Base-by-base conservation (phyloP, 129 eudicot species). In the Chrysanthemum seticuspe region DNA sequence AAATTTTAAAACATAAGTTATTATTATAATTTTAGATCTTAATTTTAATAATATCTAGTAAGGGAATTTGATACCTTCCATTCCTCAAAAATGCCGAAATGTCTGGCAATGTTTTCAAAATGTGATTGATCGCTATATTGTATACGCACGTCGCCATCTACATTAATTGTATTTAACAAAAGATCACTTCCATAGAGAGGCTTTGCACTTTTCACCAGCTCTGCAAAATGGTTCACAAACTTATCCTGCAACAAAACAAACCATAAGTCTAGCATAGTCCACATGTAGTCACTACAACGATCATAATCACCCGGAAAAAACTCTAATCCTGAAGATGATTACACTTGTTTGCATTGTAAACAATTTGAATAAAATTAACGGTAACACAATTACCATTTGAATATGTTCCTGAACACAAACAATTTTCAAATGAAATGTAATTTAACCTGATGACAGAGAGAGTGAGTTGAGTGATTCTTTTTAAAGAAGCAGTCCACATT, bases 281-380 rank as follows among this genome's bases (percentile, higher is more conserved):
- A n/a, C n/a, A n/a, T 90, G 97, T 77, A 91, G 74, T 74, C n/a
- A n/a, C n/a, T n/a, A n/a, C n/a, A n/a, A n/a, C n/a, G n/a, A n/a
- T n/a, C n/a, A n/a, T n/a, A n/a, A n/a, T n/a, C n/a, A n/a, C n/a
- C n/a, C n/a, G n/a, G n/a, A n/a, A n/a, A n/a, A n/a, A n/a, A n/a
- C n/a, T n/a, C n/a, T n/a, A n/a, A n/a, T n/a, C n/a, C n/a, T n/a
- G n/a, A n/a, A n/a, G n/a, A n/a, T n/a, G n/a, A n/a, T 85, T 89
- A 76, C 86, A 95, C 74, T 95, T 95, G 79, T 95, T 95, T 60
- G 97, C 96, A 76, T 95, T 80, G 77, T 95, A 95, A 50, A 95
- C 97, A 14, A 80, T 89, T 97, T 95, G 84, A 71, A 62, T 65
- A 62, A 69, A 21, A 55, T 23, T 60, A 77, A 59, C 75, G 9